Evolutionary conservation across 441 rosid species (phyloP).

Genomic region (Pelargonium hybrid): DNA sequence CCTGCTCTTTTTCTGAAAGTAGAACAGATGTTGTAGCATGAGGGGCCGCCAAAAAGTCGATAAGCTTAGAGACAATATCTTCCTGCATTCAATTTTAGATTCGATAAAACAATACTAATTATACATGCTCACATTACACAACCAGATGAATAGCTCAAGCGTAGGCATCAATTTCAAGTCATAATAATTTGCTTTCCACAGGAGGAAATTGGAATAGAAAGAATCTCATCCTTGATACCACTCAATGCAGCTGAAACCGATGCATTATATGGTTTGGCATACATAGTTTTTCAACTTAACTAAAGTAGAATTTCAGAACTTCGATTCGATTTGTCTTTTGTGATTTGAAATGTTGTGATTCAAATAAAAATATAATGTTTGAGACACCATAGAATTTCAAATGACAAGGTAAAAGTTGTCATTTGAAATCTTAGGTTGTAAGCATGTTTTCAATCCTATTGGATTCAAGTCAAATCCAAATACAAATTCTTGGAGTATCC

Average conservation of each 20-base stretch:
- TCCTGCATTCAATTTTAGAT: constrained; percentile 42
- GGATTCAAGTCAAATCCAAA: no score
- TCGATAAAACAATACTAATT: background rate
- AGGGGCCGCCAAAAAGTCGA: constrained; percentile 79
- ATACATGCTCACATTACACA: background rate
- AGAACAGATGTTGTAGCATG: constrained; percentile 48
- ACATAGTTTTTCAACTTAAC: background rate
- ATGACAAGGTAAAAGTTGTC: no score
- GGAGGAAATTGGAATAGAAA: background rate
- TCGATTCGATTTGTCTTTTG: no score
- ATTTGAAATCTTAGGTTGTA: no score
- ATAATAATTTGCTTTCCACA: background rate
- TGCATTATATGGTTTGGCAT: background rate
- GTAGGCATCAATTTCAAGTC: background rate
- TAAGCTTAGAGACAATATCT: constrained; percentile 52
- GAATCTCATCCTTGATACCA: background rate
- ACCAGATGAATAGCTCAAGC: constrained; percentile 4
- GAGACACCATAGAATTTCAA: no score
- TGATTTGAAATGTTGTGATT: no score
- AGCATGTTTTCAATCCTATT: no score
- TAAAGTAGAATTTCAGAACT: no score
- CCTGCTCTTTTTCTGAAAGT: constrained; percentile 69
- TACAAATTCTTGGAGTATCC: no score
- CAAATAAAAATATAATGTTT: no score
- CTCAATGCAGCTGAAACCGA: background rate